Conservation (phyloP, 169 alveolate genomes). For the Plasmodium fragile region DNA sequence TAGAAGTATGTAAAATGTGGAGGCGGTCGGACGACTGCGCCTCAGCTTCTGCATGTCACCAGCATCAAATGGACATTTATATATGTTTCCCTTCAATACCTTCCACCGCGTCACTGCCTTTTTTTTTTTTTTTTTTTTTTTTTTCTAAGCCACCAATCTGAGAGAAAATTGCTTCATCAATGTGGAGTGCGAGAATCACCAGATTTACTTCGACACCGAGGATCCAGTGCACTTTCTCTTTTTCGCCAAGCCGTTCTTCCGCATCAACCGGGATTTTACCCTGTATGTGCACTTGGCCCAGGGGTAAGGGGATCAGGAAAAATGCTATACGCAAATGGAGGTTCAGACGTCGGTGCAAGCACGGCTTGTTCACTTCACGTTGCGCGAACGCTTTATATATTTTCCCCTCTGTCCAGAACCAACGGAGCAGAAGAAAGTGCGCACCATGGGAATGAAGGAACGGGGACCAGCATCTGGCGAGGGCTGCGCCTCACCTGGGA, state of each 20-base stretch:
- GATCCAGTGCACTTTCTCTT: slow-evolving; percentile 20
- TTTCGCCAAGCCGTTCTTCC: slow-evolving; percentile 51
- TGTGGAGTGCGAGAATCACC: slow-evolving; percentile 44
- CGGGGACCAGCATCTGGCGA: background rate
- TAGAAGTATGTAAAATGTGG: background rate
- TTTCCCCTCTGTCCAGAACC: background rate
- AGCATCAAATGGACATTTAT: background rate
- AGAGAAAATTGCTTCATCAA: slow-evolving; percentile 33
- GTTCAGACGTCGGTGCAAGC: background rate
- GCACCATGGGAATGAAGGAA: background rate
- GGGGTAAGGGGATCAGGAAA: background rate
- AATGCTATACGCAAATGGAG: background rate
- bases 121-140: too few relatives aligned
- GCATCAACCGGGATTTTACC: slow-evolving; percentile 31
- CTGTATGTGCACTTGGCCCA: slow-evolving; percentile 33
- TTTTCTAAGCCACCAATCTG: slow-evolving; percentile 16
- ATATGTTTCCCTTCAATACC: background rate
- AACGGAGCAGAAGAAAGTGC: background rate
- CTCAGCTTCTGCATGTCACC: background rate
- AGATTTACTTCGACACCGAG: slow-evolving; percentile 56
- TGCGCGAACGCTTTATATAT: background rate
- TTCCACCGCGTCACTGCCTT: background rate
- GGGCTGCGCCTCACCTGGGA: background rate
- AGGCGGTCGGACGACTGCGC: background rate
- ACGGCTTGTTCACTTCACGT: background rate